Base-by-base conservation (phyloP, 2,329 filamentous ascomycete species). In the Fusarium sambucinum region DNA sequence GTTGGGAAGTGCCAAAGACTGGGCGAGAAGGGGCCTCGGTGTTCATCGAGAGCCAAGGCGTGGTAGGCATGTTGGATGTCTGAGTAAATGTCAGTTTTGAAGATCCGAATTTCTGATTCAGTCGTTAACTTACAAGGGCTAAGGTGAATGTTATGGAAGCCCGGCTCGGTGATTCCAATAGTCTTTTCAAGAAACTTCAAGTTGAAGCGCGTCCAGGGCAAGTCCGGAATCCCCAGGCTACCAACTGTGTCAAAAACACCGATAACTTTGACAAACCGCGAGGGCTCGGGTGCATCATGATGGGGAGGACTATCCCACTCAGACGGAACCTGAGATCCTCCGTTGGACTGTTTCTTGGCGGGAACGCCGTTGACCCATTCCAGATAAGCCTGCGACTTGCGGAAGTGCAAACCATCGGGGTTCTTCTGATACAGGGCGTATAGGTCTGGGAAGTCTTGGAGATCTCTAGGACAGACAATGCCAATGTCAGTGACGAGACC, bases 11-110 rank as follows among this genome's bases (percentile, higher is more conserved):
- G 69, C 77, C 77, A 79, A 12, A 79, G 65, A 1, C 73, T 73
- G 1, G 75, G 75, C 0, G 68, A 59, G 42, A 78, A 79, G 1
- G 76, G 68, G 1, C 54, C 69, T 2, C 85, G 80, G 44, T 80
- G 80, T 66, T 87, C 85, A 46, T 87, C 85, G 0, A 87, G 77
- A 3, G 84, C 85, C 0, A 87, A 76, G 1, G 85, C 85, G 44
- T 87, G 85, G 63, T 86, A 87, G 2, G 85, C 85, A 60, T 87
- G 82, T 38, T 85, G 81, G 6, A 87, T 76, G n/a, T 75, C 73
- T 65, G 44, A 30, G 16, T 61, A 47, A 17, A 55, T 19, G 44
- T 74, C 63, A 51, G 68, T 50, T 14, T 11, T 37, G 12, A 35
- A 9, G 14, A 11, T 4, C 3, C 10, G 23, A 63, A 5, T 4